Evolutionary conservation across 2,329 filamentous ascomycete species (phyloP), one percentile per base, ranked within the genome.

Genomic region (Pseudogymnoascus sp.): DNA sequence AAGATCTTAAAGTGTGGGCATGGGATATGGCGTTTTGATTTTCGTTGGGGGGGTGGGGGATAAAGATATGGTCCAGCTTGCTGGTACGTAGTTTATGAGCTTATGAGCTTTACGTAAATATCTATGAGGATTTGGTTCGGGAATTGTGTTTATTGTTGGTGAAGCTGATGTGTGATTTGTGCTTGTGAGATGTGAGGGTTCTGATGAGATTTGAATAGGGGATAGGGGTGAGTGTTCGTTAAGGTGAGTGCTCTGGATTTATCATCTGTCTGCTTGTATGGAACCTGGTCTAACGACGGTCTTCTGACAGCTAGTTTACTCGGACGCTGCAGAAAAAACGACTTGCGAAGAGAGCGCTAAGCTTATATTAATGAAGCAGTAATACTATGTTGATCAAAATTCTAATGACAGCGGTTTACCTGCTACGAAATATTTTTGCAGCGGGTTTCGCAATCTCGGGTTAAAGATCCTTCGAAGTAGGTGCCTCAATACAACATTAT

Each of bases 401-500:
- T n/a, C 7, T 26, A 6, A 26, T 26, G 23, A 26, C 23, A 26
- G 23, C 23, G 23, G 23, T 26, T 26, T 26, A 26, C 23, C 5
- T 26, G n/a, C n/a, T n/a, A n/a, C n/a, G n/a, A n/a, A n/a, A n/a
- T n/a, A n/a, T n/a, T n/a, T n/a, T n/a, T n/a, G n/a, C n/a, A n/a
- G n/a, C n/a, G n/a, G n/a, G 15, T 52, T 52, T 52, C 41, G 28
- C 21, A 52, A 58, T 39, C 61, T 64, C 60, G 48, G 61, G 59
- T 52, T 19, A 63, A 64, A 65, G 62, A 65, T 62, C 38, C 63
- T 62, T 61, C 64, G 64, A 59, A 65, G 64, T 38, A 65, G 59
- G 61, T 66, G 63, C 63, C 63, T 66, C 34, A 65, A 61, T 38
- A 65, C 62, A 60, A 65, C 62, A 63, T 65, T 64, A n/a, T 63